Evolutionary conservation across 2,329 filamentous ascomycete species (phyloP), one percentile per base, ranked within the genome.

Genomic region (Cordyceps farinosa): DNA sequence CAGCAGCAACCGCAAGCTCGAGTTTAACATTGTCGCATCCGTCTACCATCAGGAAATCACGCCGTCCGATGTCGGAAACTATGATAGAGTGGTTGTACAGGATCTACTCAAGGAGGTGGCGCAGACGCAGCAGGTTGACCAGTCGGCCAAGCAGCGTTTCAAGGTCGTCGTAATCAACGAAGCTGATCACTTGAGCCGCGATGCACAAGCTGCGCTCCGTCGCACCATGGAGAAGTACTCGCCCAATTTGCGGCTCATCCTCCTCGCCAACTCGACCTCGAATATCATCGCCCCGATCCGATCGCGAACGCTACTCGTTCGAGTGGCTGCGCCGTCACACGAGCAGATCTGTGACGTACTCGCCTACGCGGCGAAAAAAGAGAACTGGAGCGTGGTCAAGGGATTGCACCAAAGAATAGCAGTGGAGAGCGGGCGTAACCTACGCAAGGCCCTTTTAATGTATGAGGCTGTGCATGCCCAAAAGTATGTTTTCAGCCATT

Each of bases 111-210:
- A 99, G 76, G 95, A 99, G 77, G 94, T 99, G 5, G 95, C 96
- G 36, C 96, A 99, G 77, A 99, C 95, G 60, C 95, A 99, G 75
- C 96, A 99, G 78, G 95, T 99, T n/a, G 95, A 99, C 75, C 83
- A 95, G 69, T 84, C 87, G 13, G 96, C 96, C 17, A 90, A 87
- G 74, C 95, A 99, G 75, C 86, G 88, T 51, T 99, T 99, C 84
- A 99, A 99, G 79, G 93, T 99, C 1, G 95, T 99, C 1, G 94
- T 99, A 42, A 98, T 99, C 82, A 99, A 99, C 71, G 95, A 99
- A 80, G 95, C 95, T 8, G 96, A 99, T 73, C 91, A 97, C 72
- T 83, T 99, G 67, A 95, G 90, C 3, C 83, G 95, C 67, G 95
- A 99, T 81, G 95, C 95, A 3, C 95, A 99, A 78, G 95, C 96